Conservation (phyloP, 2,329 filamentous ascomycete species). For the Aspergillus ochraceus region DNA sequence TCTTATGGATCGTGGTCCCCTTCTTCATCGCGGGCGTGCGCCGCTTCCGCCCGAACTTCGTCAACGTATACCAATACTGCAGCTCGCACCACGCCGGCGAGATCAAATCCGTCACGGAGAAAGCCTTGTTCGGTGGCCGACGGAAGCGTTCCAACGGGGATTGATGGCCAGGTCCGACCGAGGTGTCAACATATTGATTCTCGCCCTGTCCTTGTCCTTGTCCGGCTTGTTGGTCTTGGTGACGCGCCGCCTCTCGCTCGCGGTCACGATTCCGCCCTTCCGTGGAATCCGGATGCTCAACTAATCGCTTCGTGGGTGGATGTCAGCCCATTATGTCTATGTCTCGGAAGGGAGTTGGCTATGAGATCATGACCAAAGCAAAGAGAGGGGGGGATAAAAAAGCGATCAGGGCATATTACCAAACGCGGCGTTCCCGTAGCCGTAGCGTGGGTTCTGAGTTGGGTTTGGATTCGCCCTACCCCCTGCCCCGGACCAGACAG, state of each 20-base stretch:
- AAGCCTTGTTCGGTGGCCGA: conserved; percentile 70
- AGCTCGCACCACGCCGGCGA: conserved; percentile 94
- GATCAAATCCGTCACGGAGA: conserved; percentile 85
- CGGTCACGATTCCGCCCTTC: conserved; percentile 36
- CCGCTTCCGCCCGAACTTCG: conserved; percentile 71
- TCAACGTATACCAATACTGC: conserved; percentile 87
- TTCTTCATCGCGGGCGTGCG: conserved; percentile 80
- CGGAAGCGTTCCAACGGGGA: conserved; percentile 78
- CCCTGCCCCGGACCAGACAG: not conserved
- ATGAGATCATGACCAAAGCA: not conserved
- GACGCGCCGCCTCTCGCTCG: conserved; percentile 26
- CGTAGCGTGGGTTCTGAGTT: conserved; percentile 22
- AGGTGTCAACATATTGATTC: conserved; percentile 19
- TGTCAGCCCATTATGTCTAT: conserved; percentile 53
- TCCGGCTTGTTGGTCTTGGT: not conserved
- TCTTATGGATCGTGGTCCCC: conserved; percentile 76
- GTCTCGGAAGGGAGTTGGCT: too few species aligned
- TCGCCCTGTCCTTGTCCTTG: conserved; percentile 15
- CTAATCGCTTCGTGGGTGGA: conserved; percentile 60
- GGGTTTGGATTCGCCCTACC: conserved; percentile 1
- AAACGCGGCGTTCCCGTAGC: conserved; percentile 23
- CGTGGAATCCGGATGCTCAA: conserved; percentile 47
- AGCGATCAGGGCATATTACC: conserved; percentile 25
- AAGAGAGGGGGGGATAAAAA: too few species aligned
- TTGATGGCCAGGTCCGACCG: conserved; percentile 42